Evolutionary conservation across 768 basidiomycete genomes (phyloP).

Genomic region (Dioszegia aurantiaca): DNA sequence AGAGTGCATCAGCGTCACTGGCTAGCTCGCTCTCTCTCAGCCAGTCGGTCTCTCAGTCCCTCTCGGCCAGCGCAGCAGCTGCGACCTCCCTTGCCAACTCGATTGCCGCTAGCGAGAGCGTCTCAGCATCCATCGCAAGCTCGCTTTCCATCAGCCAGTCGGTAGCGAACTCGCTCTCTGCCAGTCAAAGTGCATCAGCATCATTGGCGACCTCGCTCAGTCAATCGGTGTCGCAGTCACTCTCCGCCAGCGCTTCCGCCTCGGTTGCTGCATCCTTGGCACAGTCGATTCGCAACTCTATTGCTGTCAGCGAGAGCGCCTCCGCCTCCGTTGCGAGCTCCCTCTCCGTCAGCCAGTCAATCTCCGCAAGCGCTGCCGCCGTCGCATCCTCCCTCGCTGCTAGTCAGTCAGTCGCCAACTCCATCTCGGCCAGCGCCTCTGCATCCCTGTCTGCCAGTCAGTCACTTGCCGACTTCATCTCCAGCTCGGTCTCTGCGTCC

Average conservation of each 20-base stretch:
- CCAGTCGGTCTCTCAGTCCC: neutral
- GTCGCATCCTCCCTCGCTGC: neutral
- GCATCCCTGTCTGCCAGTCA: neutral
- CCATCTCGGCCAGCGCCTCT: too few species aligned
- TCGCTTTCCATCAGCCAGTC: slow-evolving; percentile 7
- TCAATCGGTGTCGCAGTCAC: neutral
- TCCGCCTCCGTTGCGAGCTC: slow-evolving; percentile 9
- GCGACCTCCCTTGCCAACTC: slow-evolving; percentile 8
- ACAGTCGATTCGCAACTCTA: slow-evolving; percentile 7
- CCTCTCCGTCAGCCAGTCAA: neutral
- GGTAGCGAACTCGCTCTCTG: neutral
- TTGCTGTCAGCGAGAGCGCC: slow-evolving; percentile 4
- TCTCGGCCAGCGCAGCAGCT: slow-evolving; percentile 5
- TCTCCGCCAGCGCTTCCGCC: slow-evolving; percentile 6
- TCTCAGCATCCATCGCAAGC: slow-evolving; percentile 10
- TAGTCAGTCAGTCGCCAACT: slow-evolving; percentile 1
- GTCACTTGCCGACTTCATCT: neutral
- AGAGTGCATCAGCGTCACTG: neutral
- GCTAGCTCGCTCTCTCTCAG: neutral
- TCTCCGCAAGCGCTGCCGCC: neutral
- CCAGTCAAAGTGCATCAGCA: slow-evolving; percentile 1
- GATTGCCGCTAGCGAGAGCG: neutral
- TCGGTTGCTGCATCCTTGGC: neutral
- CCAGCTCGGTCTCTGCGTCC: slow-evolving; percentile 6
- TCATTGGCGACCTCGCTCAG: neutral